phyloP scores from a whole-genome alignment of 768 basidiomycete genomes.

The Sarcomyxa edulis region DNA sequence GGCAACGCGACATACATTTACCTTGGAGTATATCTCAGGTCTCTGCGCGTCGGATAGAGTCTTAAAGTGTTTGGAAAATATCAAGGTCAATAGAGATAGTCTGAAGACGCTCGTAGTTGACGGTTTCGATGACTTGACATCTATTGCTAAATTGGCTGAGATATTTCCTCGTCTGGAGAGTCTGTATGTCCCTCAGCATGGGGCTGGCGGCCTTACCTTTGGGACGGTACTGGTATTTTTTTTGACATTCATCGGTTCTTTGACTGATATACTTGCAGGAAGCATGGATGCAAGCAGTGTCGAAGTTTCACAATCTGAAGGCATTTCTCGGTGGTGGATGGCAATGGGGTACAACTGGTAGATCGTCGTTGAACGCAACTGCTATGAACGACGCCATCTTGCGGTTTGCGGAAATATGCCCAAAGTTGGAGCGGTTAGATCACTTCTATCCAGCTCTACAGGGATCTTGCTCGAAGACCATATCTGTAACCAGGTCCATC shows the following conservation, averaged over 20 bases:
- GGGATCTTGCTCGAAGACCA: no score
- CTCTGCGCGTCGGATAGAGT: constrained; percentile 11
- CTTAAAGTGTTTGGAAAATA: background rate
- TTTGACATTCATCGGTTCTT: background rate
- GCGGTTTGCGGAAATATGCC: constrained; percentile 32
- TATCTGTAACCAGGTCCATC: no score
- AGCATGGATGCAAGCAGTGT: constrained; percentile 33
- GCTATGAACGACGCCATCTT: constrained; percentile 37
- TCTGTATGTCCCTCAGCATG: background rate
- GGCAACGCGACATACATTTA: constrained; percentile 2
- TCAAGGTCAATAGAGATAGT: background rate
- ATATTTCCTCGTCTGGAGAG: constrained; percentile 2
- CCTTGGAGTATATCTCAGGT: constrained; percentile 2
- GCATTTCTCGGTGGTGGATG: constrained; percentile 33
- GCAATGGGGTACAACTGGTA: constrained; percentile 34
- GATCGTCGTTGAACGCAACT: constrained; percentile 21
- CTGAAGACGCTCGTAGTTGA: constrained; percentile 1
- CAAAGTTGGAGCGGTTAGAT: constrained; percentile 37
- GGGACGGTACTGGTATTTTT: background rate
- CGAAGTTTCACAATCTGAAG: constrained; percentile 35
- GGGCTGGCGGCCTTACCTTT: constrained; percentile 25
- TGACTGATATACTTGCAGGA: constrained; percentile 17
- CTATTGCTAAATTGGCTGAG: constrained; percentile 1
- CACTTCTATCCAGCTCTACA: no score
- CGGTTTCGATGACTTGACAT: constrained; percentile 4